Evolutionary conservation across 2,329 filamentous ascomycete species (phyloP).

Genomic region (Talaromyces amestolkiae): DNA sequence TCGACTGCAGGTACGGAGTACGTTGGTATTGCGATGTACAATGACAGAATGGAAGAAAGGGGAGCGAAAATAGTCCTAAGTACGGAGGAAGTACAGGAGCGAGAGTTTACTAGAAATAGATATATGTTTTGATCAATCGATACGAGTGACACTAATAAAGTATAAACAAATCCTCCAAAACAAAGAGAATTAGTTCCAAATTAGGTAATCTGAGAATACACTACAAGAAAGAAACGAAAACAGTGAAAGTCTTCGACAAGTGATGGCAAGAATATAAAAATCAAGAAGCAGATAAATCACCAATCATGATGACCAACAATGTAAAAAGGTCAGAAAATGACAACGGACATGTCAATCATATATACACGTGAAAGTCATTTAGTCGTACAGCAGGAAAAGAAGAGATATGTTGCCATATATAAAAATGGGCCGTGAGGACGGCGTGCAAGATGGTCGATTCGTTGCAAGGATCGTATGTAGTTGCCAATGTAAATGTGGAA

Average conservation of each 20-base stretch:
- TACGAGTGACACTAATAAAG: not conserved
- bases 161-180: not conserved
- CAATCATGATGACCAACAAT: too few species aligned
- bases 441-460: not conserved
- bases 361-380: slow-evolving; percentile 16
- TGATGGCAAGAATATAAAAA: not conserved
- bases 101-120: too few species aligned
- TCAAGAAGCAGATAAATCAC: not conserved
- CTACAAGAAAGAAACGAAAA: not conserved
- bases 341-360: slow-evolving; percentile 11
- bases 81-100: too few species aligned
- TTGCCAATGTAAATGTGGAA: slow-evolving; percentile 1
- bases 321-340: not conserved
- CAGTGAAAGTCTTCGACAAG: not conserved
- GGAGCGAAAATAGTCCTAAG: not conserved
- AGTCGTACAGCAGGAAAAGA: slow-evolving; percentile 9
- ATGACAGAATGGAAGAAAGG: not conserved
- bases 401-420: not conserved
- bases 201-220: not conserved
- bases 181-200: not conserved
- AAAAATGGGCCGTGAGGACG: not conserved
- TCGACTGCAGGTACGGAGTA: not conserved
- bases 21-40: not conserved
- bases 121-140: not conserved
- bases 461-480: not conserved